phyloP scores from a whole-genome alignment of 106 monocot genomes.

The Dioscorea alata region DNA sequence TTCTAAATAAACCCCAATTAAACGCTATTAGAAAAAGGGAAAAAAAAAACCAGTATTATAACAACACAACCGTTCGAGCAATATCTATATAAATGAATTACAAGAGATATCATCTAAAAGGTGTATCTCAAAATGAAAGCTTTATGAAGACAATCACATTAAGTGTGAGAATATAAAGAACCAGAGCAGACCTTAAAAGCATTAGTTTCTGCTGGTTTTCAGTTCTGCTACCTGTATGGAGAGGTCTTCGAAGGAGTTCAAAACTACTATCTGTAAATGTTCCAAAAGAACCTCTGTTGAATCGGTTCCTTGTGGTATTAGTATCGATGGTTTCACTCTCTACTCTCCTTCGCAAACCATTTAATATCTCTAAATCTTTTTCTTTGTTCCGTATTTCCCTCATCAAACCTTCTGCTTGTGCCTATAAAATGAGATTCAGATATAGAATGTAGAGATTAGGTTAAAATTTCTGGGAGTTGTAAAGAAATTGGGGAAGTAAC shows the following conservation, averaged over 20 bases:
- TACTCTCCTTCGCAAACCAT: conserved; percentile 19
- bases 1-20: too few species aligned
- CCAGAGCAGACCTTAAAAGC: conserved; percentile 54
- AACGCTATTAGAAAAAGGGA: too few species aligned
- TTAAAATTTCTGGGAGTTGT: neutral
- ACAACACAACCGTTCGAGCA: too few species aligned
- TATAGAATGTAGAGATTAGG: neutral
- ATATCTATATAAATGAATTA: too few species aligned
- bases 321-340: conserved; percentile 16
- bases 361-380: conserved; percentile 49
- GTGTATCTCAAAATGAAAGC: conserved; percentile 41
- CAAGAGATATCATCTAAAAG: too few species aligned
- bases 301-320: conserved; percentile 29
- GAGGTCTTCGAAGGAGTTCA: conserved; percentile 17
- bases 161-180: conserved; percentile 66
- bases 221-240: conserved; percentile 12
- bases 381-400: conserved; percentile 47
- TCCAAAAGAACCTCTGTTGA: conserved; percentile 21
- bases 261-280: conserved; percentile 5
- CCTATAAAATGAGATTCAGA: conserved; percentile 16
- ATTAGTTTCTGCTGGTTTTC: conserved; percentile 43
- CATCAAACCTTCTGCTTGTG: conserved; percentile 64
- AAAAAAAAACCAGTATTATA: too few species aligned
- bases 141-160: conserved; percentile 78
- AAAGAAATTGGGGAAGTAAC: neutral